A percentile compares a stretch with the other conserved stretches of the same genome.
Conservation (phyloP, 805 yeast species). For the Brettanomyces nanus region DNA sequence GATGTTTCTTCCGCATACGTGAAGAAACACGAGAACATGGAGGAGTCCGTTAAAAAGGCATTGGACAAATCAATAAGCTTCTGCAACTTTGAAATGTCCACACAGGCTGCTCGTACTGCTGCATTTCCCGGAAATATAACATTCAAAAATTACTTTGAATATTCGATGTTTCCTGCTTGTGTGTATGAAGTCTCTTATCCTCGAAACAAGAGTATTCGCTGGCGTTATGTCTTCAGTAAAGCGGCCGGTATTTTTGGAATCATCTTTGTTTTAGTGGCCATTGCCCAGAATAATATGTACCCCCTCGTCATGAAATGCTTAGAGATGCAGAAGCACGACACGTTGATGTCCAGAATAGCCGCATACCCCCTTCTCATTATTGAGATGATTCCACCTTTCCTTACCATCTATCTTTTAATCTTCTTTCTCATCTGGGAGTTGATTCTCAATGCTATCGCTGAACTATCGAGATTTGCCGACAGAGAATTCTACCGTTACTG, state of each 20-base stretch:
- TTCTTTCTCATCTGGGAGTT: slow-evolving; percentile 96
- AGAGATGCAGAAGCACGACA: slow-evolving; percentile 36
- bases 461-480: slow-evolving; percentile 78
- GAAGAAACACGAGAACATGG: slow-evolving; percentile 28
- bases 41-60: slow-evolving; percentile 25
- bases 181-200: slow-evolving; percentile 82
- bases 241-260: slow-evolving; percentile 80
- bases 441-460: slow-evolving; percentile 84
- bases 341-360: slow-evolving; percentile 36
- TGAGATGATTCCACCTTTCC: slow-evolving; percentile 75
- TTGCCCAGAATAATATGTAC: slow-evolving; percentile 62
- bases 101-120: slow-evolving; percentile 30
- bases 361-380: slow-evolving; percentile 52
- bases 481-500: slow-evolving; percentile 91
- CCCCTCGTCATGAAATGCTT: slow-evolving; percentile 63
- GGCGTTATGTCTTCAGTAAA: slow-evolving; percentile 62
- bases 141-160: slow-evolving; percentile 58
- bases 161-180: slow-evolving; percentile 82
- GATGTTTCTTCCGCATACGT: slow-evolving; percentile 37
- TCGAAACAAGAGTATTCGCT: slow-evolving; percentile 59
- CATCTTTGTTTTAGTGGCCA: slow-evolving; percentile 69
- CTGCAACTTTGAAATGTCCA: slow-evolving; percentile 62
- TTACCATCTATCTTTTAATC: slow-evolving; percentile 63
- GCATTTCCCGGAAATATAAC: slow-evolving; percentile 71
- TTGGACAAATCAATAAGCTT: slow-evolving; percentile 49